phyloP scores from a whole-genome alignment of 495 filamentous ascomycete species.

The Penicillium diatomitis region DNA sequence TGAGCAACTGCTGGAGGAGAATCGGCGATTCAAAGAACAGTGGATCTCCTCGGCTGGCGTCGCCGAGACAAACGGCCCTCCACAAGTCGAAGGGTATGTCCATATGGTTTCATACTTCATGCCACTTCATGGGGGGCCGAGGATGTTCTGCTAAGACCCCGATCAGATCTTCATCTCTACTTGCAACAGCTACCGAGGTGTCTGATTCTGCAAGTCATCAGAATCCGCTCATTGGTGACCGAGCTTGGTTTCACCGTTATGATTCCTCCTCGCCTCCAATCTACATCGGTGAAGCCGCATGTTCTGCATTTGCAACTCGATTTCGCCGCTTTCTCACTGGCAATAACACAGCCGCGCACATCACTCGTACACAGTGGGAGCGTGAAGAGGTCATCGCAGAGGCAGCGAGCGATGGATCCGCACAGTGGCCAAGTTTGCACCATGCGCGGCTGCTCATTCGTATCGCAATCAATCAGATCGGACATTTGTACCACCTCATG shows the following conservation, averaged over 20 bases:
- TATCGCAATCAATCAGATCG: constrained; percentile 34
- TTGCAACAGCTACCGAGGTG: constrained; percentile 5
- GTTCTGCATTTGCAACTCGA: constrained; percentile 39
- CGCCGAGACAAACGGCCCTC: constrained; percentile 17
- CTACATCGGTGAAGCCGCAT: constrained; percentile 37
- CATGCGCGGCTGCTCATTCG: constrained; percentile 34
- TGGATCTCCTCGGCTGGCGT: constrained; percentile 23
- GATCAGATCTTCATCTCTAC: constrained; percentile 13
- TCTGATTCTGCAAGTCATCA: constrained; percentile 28
- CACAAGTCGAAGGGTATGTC: constrained; percentile 10
- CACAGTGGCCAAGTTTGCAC: constrained; percentile 32
- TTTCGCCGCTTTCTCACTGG: constrained; percentile 36
- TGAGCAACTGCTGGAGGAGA: constrained; percentile 28
- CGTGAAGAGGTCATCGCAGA: constrained; percentile 26
- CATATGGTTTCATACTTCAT: not conserved
- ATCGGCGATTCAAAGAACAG: constrained; percentile 30
- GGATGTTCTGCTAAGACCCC: not conserved
- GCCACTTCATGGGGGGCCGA: not conserved
- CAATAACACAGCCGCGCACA: constrained; percentile 28
- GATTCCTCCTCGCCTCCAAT: constrained; percentile 36
- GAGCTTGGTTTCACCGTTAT: constrained; percentile 37
- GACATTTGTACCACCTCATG: constrained; percentile 33
- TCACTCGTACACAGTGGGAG: constrained; percentile 34
- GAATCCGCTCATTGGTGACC: constrained; percentile 34
- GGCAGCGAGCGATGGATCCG: constrained; percentile 22